A percentile compares a stretch with the other conserved stretches of the same genome.
These are phyloP conservation scores for Turritis glabra DNA, from an alignment of 345 rosid genomes.

Conservation along the genomic window DNA sequence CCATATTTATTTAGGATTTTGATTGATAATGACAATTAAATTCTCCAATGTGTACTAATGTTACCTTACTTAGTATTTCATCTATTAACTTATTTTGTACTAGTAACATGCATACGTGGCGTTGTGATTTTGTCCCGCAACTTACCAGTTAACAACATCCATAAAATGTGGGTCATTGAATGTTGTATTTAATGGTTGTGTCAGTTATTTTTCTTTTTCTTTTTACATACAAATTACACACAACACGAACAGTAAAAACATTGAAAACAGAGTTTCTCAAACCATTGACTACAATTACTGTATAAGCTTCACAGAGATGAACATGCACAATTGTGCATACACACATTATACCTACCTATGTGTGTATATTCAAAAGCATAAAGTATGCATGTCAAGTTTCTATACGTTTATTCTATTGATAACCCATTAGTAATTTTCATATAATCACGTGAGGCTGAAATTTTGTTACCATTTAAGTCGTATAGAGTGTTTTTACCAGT, in stretches of 20 bases:
- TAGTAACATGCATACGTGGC: background rate
- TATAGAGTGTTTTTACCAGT: background rate
- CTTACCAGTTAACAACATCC: background rate
- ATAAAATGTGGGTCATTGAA: constrained; percentile 16
- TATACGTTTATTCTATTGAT: too few relatives aligned
- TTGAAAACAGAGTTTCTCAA: background rate
- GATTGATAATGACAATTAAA: constrained; percentile 10
- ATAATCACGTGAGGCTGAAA: background rate
- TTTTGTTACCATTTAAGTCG: background rate
- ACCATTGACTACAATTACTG: background rate
- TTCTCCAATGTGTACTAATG: background rate
- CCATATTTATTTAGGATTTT: background rate
- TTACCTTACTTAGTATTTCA: background rate
- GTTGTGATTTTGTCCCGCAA: background rate
- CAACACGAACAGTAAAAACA: background rate
- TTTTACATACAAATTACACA: background rate
- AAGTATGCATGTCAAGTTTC: background rate
- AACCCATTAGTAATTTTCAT: background rate
- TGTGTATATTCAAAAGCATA: background rate
- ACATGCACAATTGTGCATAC: background rate
- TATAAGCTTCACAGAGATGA: background rate
- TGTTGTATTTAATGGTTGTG: background rate
- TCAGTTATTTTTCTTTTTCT: background rate
- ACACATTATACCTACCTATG: background rate
- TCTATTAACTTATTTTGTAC: background rate